A percentile compares a stretch with the other conserved stretches of the same genome.
Evolutionary conservation across 768 basidiomycete species (phyloP).

Genomic region (Imleria badia): DNA sequence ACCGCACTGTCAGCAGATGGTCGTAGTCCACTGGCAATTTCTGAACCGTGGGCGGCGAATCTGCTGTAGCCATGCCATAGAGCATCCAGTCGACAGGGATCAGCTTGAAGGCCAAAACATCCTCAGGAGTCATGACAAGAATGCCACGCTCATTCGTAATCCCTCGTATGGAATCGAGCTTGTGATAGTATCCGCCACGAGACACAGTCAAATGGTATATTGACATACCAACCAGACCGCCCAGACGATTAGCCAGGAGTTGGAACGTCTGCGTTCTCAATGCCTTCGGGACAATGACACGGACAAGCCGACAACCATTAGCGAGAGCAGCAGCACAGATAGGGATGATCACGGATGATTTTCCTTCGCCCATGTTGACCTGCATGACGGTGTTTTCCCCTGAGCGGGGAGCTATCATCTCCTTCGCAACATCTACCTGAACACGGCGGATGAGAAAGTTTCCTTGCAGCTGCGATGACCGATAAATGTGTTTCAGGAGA

Average conservation of each 20-base stretch:
- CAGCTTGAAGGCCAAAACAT: not conserved
- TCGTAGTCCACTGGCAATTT: not conserved
- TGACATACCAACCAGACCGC: not conserved
- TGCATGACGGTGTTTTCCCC: too few species aligned
- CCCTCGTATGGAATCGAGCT: not conserved
- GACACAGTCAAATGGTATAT: not conserved
- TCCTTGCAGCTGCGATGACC: too few species aligned
- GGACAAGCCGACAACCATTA: too few species aligned
- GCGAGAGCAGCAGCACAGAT: too few species aligned
- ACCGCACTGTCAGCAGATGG: not conserved
- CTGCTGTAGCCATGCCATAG: not conserved
- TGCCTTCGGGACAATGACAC: too few species aligned
- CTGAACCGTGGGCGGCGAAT: not conserved
- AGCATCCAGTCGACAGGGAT: not conserved
- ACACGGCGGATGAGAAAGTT: too few species aligned
- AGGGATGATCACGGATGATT: too few species aligned
- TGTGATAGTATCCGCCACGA: not conserved
- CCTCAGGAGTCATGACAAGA: not conserved
- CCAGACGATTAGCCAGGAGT: not conserved
- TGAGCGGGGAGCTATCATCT: too few species aligned
- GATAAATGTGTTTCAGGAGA: too few species aligned
- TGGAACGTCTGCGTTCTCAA: not conserved
- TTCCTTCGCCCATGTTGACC: too few species aligned
- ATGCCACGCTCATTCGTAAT: not conserved
- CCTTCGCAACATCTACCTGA: too few species aligned